Evolutionary conservation across 2,329 filamentous ascomycete species (phyloP).

Genomic region (Talaromyces rugulosus): DNA sequence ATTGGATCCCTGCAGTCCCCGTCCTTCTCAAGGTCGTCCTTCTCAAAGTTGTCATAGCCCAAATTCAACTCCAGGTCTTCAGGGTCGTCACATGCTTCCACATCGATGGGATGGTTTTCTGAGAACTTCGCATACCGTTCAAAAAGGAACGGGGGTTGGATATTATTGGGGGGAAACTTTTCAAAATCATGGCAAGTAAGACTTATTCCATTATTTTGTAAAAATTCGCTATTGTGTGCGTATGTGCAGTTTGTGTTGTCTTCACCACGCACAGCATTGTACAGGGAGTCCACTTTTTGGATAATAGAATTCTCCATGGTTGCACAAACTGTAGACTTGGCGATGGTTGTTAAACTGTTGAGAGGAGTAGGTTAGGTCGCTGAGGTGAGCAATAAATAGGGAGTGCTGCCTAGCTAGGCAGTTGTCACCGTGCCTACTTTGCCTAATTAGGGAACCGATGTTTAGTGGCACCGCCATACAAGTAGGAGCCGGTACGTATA

Average conservation of each 20-base stretch:
- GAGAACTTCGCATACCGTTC: neutral
- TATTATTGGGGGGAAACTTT: neutral
- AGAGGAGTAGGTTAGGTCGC: no score
- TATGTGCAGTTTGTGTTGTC: neutral
- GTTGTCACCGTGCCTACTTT: neutral
- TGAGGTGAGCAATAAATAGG: neutral
- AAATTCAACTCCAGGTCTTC: neutral
- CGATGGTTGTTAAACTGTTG: neutral
- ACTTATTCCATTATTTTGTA: neutral
- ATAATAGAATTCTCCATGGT: neutral
- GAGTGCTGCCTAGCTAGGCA: neutral
- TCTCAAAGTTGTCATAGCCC: neutral
- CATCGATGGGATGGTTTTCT: neutral
- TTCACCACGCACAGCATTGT: neutral
- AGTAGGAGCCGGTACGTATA: no score
- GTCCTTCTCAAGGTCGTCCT: neutral
- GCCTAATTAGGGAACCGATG: neutral
- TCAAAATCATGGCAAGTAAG: neutral
- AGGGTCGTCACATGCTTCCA: neutral
- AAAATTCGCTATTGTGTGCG: neutral
- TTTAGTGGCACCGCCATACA: neutral
- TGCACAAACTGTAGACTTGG: neutral
- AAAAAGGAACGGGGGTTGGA: neutral
- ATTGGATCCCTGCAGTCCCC: neutral
- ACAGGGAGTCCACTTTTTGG: neutral